These are phyloP conservation scores for Entoloma clypeatum DNA, from an alignment of 1,284 basidiomycete species.

Conservation along the genomic window DNA sequence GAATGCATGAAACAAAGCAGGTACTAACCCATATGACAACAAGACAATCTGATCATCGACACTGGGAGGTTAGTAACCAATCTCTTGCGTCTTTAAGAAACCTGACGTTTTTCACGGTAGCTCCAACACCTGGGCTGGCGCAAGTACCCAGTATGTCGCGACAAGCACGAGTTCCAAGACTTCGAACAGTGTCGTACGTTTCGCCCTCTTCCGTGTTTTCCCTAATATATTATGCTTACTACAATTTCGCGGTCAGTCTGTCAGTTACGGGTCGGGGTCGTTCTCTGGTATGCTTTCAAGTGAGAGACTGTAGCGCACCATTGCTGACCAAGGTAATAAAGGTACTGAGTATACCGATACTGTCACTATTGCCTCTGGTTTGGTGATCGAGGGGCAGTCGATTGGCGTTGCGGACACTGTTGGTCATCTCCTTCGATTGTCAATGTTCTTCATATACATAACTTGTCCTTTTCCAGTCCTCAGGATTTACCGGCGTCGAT, in stretches of 20 bases:
- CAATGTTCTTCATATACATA: conserved; percentile 15
- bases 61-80: conserved; percentile 34
- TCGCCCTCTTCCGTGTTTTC: too few relatives aligned
- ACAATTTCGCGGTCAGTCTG: conserved; percentile 34
- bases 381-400: conserved; percentile 44
- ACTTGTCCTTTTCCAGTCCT: too few relatives aligned
- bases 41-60: conserved; percentile 40
- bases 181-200: conserved; percentile 39
- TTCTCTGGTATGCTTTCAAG: conserved; percentile 38
- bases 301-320: conserved; percentile 4
- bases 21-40: conserved; percentile 9
- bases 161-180: conserved; percentile 48
- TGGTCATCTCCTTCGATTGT: conserved; percentile 23
- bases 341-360: conserved; percentile 47
- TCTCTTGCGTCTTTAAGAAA: conserved; percentile 6
- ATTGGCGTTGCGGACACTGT: conserved; percentile 48
- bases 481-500: conserved; percentile 41
- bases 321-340: conserved; percentile 20
- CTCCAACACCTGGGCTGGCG: conserved; percentile 69
- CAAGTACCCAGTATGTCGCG: conserved; percentile 39
- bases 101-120: conserved; percentile 29
- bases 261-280: conserved; percentile 49
- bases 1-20: background rate
- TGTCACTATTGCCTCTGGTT: conserved; percentile 35
- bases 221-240: background rate